phyloP scores from a whole-genome alignment of 2,329 filamentous ascomycete species.

The Scedosporium minutisporum region DNA sequence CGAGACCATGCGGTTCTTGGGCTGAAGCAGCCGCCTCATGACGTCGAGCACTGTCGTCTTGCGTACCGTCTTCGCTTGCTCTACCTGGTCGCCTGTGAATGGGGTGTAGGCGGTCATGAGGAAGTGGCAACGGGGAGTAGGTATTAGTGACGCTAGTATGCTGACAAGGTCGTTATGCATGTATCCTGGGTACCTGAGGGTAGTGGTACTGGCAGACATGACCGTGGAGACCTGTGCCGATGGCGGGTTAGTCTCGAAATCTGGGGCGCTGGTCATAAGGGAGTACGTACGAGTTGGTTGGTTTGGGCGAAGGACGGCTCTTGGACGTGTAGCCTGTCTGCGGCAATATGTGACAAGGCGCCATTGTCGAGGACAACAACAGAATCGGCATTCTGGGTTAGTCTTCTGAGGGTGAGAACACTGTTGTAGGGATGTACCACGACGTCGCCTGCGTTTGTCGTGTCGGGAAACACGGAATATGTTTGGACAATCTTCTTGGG shows the following conservation, averaged over 20 bases:
- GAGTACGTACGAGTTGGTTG: slow-evolving; percentile 68
- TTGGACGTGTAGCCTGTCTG: slow-evolving; percentile 87
- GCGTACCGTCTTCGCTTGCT: slow-evolving; percentile 92
- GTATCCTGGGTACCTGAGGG: slow-evolving; percentile 91
- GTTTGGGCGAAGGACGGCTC: slow-evolving; percentile 95
- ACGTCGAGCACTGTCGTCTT: slow-evolving; percentile 98
- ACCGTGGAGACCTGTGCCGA: slow-evolving; percentile 70
- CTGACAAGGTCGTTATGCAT: slow-evolving; percentile 99
- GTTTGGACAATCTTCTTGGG: slow-evolving; percentile 99
- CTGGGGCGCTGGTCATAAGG: background rate
- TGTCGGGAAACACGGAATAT: slow-evolving; percentile 97
- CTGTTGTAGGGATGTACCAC: slow-evolving; percentile 99
- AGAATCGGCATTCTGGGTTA: slow-evolving; percentile 94
- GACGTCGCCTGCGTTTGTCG: slow-evolving; percentile 75
- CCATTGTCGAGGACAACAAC: slow-evolving; percentile 97
- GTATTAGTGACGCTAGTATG: slow-evolving; percentile 91
- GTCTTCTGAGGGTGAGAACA: slow-evolving; percentile 75
- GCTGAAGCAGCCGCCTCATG: slow-evolving; percentile 89
- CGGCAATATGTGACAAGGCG: slow-evolving; percentile 84
- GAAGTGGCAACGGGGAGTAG: slow-evolving; percentile 94
- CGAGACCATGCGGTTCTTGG: slow-evolving; percentile 98
- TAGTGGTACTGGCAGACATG: slow-evolving; percentile 97
- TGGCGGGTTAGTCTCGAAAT: slow-evolving; percentile 5
- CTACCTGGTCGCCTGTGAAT: slow-evolving; percentile 91
- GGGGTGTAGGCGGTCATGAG: slow-evolving; percentile 97